Base-by-base conservation (phyloP, 2,329 filamentous ascomycete genomes). In the Curvularia sp. region DNA sequence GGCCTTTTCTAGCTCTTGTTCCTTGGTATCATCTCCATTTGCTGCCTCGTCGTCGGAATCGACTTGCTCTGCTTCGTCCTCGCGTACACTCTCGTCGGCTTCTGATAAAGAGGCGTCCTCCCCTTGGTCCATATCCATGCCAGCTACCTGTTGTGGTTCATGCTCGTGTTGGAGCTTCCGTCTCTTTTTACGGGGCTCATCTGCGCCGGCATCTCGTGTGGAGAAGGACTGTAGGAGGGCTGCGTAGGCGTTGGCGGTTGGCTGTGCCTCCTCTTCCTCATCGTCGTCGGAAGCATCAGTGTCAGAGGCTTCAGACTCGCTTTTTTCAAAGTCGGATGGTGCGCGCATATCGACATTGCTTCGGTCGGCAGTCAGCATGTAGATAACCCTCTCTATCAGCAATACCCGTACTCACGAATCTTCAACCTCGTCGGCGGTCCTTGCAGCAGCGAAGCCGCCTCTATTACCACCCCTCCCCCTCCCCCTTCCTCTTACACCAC, bases 141-240 rank as follows among this genome's bases (percentile, higher is more conserved):
- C 1, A 15, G 25, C 10, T 4, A 15, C 43, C 10, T 53, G 25
- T 9, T 38, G 27, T 1, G 18, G 15, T 9, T 50, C 21, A 18
- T 55, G 43, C 5, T 57, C 54, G 53, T 69, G 69, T 7, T 79
- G 76, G 13, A 86, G 67, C 73, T 85, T 88, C 66, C 84, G 79
- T 67, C 81, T 82, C 70, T 83, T 88, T 19, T 78, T 78, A 48
- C 78, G 78, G 6, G 82, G 83, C 32, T 79, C 80, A 19, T 77
- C 77, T 3, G 75, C 64, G 12, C 78, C 74, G 15, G 74, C 71
- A 38, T 63, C 73, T 61, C 49, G 57, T 27, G 56, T 53, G 21
- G 64, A 62, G 21, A 88, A 80, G 2, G 86, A 80, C 60, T 86
- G 81, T 15, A 89, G 76, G 15, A 89, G 77, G 47, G 81, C 77